Conservation (phyloP, 2,329 filamentous ascomycete genomes). For the Clonostachys rosea region DNA sequence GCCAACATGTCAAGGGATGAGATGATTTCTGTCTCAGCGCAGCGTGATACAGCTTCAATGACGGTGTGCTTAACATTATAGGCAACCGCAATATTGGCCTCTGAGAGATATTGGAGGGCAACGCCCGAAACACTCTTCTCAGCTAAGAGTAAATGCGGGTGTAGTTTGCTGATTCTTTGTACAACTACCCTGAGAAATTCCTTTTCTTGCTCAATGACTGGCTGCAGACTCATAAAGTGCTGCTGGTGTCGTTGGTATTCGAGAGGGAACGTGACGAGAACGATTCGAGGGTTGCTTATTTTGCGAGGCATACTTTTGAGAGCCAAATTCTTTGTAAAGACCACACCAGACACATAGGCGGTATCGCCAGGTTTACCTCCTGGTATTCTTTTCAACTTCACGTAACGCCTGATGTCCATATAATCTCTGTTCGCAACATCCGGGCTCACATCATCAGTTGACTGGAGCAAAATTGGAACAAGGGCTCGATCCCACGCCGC, state of each 20-base stretch:
- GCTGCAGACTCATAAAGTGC: slow-evolving; percentile 97
- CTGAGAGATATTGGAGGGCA: slow-evolving; percentile 81
- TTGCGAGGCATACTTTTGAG: slow-evolving; percentile 93
- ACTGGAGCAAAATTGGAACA: slow-evolving; percentile 83
- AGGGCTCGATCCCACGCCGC: slow-evolving; percentile 85
- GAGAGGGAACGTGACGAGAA: slow-evolving; percentile 91
- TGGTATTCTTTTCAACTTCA: slow-evolving; percentile 95
- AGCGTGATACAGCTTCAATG: slow-evolving; percentile 89
- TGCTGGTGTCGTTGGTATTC: slow-evolving; percentile 85
- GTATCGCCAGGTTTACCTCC: slow-evolving; percentile 88
- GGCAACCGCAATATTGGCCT: slow-evolving; percentile 86
- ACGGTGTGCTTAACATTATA: slow-evolving; percentile 97
- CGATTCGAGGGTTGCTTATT: slow-evolving; percentile 78
- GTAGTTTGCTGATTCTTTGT: slow-evolving; percentile 80
- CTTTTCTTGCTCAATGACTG: slow-evolving; percentile 92
- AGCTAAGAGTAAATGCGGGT: slow-evolving; percentile 83
- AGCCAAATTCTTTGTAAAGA: slow-evolving; percentile 96
- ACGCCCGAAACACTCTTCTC: slow-evolving; percentile 90
- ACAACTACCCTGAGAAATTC: slow-evolving; percentile 92
- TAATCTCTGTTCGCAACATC: slow-evolving; percentile 87
- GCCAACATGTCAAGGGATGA: slow-evolving; percentile 93
- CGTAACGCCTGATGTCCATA: slow-evolving; percentile 96
- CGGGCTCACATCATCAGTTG: slow-evolving; percentile 91
- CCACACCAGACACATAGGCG: slow-evolving; percentile 91
- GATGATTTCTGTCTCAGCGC: slow-evolving; percentile 86